Conservation (phyloP, 1,284 basidiomycete species). For the Cryptococcus sp. region DNA sequence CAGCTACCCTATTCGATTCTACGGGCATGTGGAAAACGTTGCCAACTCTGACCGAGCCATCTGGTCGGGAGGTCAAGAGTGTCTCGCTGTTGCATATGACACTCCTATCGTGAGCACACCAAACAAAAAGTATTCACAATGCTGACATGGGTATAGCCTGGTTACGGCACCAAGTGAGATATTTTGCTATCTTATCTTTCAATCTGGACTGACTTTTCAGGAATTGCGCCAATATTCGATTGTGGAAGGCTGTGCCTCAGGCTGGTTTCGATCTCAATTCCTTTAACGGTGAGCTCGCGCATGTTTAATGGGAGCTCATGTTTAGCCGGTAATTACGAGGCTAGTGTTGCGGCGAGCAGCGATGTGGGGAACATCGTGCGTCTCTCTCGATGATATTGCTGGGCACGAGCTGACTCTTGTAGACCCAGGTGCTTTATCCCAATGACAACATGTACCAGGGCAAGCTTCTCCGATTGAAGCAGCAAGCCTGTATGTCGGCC, state of each 20-base stretch:
- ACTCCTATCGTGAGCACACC: slow-evolving; percentile 64
- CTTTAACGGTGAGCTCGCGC: slow-evolving; percentile 62
- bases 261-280: slow-evolving; percentile 86
- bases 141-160: slow-evolving; percentile 50
- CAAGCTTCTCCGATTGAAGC: slow-evolving; percentile 85
- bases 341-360: slow-evolving; percentile 74
- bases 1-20: slow-evolving; percentile 65
- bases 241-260: slow-evolving; percentile 71
- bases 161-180: slow-evolving; percentile 49
- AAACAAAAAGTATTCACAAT: slow-evolving; percentile 50
- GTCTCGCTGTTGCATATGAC: slow-evolving; percentile 82
- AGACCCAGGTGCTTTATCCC: slow-evolving; percentile 71
- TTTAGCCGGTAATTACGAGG: slow-evolving; percentile 77
- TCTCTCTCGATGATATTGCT: neutral
- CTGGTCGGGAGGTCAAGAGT: slow-evolving; percentile 87
- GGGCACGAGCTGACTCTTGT: slow-evolving; percentile 4
- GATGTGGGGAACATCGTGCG: slow-evolving; percentile 72
- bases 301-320: neutral
- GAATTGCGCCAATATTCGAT: slow-evolving; percentile 49
- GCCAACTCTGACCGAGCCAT: slow-evolving; percentile 57
- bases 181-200: neutral
- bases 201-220: slow-evolving; percentile 1
- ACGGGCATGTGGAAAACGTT: slow-evolving; percentile 68
- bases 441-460: slow-evolving; percentile 54
- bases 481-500: slow-evolving; percentile 59